Evolutionary conservation across 2,329 filamentous ascomycete species (phyloP).

Genomic region (Colletotrichum liaoningense): DNA sequence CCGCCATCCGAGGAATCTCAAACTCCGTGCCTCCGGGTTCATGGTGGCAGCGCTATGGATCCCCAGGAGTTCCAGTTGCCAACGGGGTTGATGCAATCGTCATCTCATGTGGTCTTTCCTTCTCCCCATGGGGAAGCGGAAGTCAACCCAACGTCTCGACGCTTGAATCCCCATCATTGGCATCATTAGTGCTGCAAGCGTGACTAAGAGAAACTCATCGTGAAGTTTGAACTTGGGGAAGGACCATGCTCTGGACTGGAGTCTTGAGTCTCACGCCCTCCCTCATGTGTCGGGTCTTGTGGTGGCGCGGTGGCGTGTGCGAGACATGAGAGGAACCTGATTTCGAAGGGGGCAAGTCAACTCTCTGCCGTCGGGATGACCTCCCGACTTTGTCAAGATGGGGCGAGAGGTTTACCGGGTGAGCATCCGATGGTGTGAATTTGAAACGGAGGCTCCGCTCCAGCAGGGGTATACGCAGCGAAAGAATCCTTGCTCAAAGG

Average conservation of each 20-base stretch:
- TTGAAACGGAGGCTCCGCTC: constrained; percentile 24
- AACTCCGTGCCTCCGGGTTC: not conserved
- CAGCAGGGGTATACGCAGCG: not conserved
- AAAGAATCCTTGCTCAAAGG: not conserved
- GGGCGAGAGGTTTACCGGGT: not conserved
- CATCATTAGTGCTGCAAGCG: not conserved
- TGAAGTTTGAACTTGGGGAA: not conserved
- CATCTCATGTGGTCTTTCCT: not conserved
- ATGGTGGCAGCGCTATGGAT: not conserved
- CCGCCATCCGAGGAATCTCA: not conserved
- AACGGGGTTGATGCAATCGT: not conserved
- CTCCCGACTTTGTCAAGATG: not conserved
- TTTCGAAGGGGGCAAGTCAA: constrained; percentile 2
- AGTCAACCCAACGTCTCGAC: not conserved
- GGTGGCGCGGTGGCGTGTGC: not conserved
- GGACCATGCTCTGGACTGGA: not conserved
- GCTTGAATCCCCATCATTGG: not conserved
- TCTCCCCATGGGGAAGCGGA: constrained; percentile 8
- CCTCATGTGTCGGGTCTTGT: not conserved
- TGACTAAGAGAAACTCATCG: constrained; percentile 11
- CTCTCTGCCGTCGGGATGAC: not conserved
- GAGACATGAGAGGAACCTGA: not conserved
- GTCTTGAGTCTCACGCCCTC: not conserved
- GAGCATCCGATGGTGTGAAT: constrained; percentile 24
- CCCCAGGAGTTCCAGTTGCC: not conserved